Conservation (phyloP, 2,329 filamentous ascomycete species). For the Westerdykella aurantiaca region DNA sequence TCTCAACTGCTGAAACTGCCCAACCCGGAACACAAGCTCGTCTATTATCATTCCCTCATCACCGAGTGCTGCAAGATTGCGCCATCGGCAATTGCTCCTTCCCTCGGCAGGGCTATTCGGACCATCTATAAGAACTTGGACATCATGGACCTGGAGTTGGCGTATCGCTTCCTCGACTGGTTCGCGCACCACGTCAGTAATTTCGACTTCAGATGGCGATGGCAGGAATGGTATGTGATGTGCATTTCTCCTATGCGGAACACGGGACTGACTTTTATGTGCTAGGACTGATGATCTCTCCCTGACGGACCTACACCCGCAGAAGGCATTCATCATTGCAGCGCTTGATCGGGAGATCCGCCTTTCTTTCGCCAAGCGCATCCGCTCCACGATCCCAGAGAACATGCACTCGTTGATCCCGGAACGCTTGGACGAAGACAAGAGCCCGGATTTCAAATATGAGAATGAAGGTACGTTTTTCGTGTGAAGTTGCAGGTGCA, state of each 20-base stretch:
- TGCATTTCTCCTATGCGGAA: background rate
- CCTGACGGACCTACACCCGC: conserved; percentile 70
- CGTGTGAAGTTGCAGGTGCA: background rate
- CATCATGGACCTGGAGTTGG: conserved; percentile 79
- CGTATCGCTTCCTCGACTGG: conserved; percentile 90
- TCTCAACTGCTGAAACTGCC: conserved; percentile 90
- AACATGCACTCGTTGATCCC: conserved; percentile 76
- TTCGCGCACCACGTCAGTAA: conserved; percentile 97
- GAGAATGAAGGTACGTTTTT: conserved; percentile 60
- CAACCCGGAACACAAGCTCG: conserved; percentile 80
- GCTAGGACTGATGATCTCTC: conserved; percentile 70
- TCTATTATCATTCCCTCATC: conserved; percentile 93
- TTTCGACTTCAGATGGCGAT: conserved; percentile 99
- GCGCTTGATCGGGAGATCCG: conserved; percentile 95
- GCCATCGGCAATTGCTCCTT: conserved; percentile 92
- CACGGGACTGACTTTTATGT: conserved; percentile 11
- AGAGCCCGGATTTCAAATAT: conserved; percentile 92
- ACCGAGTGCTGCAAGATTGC: conserved; percentile 95
- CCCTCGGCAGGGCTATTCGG: conserved; percentile 84
- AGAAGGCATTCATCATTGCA: conserved; percentile 88
- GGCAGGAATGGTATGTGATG: conserved; percentile 75
- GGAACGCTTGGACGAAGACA: conserved; percentile 86
- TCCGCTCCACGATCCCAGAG: conserved; percentile 85
- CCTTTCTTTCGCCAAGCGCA: conserved; percentile 90
- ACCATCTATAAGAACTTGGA: conserved; percentile 80